Percentiles rank a stretch among this genome's conserved stretches.
Evolutionary conservation across 225 moss, liverwort and hornwort species (phyloP).

Genomic region (Physcomitrium patens): DNA sequence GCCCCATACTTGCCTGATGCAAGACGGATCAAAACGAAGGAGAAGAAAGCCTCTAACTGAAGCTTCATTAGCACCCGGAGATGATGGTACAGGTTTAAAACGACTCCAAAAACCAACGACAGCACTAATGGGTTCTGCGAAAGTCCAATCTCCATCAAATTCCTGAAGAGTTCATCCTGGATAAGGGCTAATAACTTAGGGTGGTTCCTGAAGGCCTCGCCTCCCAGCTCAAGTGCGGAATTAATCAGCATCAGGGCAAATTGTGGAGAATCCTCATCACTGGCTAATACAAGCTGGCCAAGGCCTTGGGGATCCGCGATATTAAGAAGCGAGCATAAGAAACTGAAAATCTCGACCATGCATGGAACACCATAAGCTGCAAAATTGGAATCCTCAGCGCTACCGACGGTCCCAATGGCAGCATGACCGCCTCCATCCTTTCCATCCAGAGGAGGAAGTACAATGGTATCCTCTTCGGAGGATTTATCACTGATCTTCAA

Average conservation of each 20-base stretch:
- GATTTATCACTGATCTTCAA: constrained; percentile 20
- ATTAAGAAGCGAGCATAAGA: constrained; percentile 54
- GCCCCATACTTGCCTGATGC: constrained; percentile 78
- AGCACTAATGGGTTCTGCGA: constrained; percentile 68
- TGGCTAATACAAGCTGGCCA: too few relatives aligned
- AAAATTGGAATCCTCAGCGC: constrained; percentile 35
- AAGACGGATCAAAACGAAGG: constrained; percentile 69
- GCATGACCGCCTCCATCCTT: constrained; percentile 37
- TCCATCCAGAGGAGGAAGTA: constrained; percentile 20
- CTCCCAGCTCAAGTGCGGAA: too few relatives aligned
- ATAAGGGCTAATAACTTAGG: neutral
- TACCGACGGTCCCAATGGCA: constrained; percentile 31
- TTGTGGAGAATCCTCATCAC: too few relatives aligned
- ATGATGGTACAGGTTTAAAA: constrained; percentile 70
- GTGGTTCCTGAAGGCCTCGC: too few relatives aligned
- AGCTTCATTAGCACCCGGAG: constrained; percentile 59
- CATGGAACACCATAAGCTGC: constrained; percentile 23
- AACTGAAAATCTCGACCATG: constrained; percentile 57
- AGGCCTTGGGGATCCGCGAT: too few relatives aligned
- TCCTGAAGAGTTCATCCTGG: constrained; percentile 25
- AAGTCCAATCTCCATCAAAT: constrained; percentile 72
- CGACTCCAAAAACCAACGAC: constrained; percentile 72
- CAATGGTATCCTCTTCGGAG: constrained; percentile 16
- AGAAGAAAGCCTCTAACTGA: constrained; percentile 74
- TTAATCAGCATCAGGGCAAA: too few relatives aligned